Conservation (phyloP, 768 basidiomycete genomes). For the Trametes maxima region DNA sequence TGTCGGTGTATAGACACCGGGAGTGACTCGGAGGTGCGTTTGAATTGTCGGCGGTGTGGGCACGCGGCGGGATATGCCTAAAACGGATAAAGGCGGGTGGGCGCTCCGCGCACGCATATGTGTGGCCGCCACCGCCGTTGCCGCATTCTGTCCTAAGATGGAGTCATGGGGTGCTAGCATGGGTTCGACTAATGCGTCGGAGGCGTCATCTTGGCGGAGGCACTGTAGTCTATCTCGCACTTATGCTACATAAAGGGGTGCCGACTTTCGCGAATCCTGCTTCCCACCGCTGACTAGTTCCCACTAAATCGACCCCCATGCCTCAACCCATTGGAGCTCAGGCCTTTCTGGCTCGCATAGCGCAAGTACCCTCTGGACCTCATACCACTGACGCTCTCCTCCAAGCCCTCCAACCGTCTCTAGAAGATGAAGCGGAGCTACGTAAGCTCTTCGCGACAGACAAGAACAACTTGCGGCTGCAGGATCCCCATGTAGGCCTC, state of each 20-base stretch:
- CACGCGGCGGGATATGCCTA: neutral
- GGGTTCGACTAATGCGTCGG: too few species aligned
- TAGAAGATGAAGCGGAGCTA: conserved; percentile 58
- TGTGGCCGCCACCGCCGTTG: neutral
- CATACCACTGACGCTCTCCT: conserved; percentile 37
- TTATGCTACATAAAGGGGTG: neutral
- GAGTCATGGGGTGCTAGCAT: too few species aligned
- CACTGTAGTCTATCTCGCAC: too few species aligned
- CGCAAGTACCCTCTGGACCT: conserved; percentile 28
- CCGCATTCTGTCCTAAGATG: too few species aligned
- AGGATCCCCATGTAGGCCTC: conserved; percentile 56
- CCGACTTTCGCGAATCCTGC: too few species aligned
- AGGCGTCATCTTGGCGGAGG: too few species aligned
- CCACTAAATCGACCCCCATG: conserved; percentile 15
- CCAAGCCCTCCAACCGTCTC: conserved; percentile 47
- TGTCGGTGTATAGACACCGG: too few species aligned
- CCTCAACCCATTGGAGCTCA: conserved; percentile 33
- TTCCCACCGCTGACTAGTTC: neutral
- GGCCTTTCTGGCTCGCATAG: conserved; percentile 32
- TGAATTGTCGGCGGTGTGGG: too few species aligned
- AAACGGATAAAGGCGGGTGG: neutral
- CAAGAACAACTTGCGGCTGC: conserved; percentile 45
- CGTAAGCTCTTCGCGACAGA: conserved; percentile 60
- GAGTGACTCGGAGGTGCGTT: too few species aligned
- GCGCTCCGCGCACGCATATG: neutral